phyloP scores from a whole-genome alignment of 1,284 basidiomycete species.

The Gymnopus androsaceus region DNA sequence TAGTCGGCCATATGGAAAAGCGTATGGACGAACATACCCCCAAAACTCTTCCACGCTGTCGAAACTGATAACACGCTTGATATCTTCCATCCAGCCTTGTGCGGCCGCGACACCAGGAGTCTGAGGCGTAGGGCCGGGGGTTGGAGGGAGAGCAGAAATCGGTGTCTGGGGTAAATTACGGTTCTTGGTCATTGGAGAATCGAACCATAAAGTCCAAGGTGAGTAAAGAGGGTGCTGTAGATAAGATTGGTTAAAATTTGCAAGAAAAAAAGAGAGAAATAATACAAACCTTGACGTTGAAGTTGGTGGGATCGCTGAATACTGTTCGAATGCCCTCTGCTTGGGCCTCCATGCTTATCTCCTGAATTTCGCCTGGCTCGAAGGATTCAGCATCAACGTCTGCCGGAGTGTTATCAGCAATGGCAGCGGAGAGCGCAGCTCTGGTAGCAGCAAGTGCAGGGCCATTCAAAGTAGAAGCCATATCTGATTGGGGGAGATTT shows the following conservation, averaged over 20 bases:
- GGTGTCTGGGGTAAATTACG: conserved; percentile 87
- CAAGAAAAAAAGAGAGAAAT: background rate
- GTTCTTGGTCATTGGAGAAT: conserved; percentile 87
- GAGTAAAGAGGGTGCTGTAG: conserved; percentile 87
- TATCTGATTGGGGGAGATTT: conserved; percentile 18
- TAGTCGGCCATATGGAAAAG: conserved; percentile 4
- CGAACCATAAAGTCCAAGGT: conserved; percentile 97
- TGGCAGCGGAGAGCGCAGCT: conserved; percentile 69
- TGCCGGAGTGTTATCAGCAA: conserved; percentile 50
- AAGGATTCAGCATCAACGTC: conserved; percentile 39
- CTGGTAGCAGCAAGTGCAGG: conserved; percentile 72
- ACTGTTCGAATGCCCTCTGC: conserved; percentile 87
- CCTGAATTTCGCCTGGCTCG: conserved; percentile 78
- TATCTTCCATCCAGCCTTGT: conserved; percentile 96
- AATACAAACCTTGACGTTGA: conserved; percentile 83
- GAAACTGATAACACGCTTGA: conserved; percentile 91
- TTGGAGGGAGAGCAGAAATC: conserved; percentile 75
- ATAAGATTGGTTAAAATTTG: conserved; percentile 2
- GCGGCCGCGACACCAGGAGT: conserved; percentile 71
- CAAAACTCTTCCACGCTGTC: conserved; percentile 97
- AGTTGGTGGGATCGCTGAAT: conserved; percentile 85
- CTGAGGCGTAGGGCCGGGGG: conserved; percentile 53
- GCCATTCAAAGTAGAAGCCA: conserved; percentile 54
- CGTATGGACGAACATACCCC: conserved; percentile 61
- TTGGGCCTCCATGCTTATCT: conserved; percentile 78